Evolutionary conservation across 2,329 filamentous ascomycete species (phyloP).

Genomic region (Aureobasidium namibiae): DNA sequence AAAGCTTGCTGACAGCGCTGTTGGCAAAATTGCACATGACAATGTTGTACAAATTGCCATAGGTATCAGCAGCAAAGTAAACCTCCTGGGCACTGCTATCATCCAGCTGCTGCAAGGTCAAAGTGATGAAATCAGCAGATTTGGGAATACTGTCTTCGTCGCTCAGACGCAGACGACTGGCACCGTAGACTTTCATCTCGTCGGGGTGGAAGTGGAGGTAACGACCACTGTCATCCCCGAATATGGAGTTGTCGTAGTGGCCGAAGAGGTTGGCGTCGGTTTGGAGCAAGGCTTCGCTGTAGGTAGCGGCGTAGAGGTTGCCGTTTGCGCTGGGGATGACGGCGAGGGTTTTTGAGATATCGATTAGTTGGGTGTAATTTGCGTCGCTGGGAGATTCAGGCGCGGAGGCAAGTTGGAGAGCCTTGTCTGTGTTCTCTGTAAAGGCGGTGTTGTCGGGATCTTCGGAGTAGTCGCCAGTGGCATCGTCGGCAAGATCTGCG

Average conservation of each 20-base stretch:
- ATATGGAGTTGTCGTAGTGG: not conserved
- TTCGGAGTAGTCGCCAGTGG: not conserved
- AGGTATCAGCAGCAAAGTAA: not conserved
- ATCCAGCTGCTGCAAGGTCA: not conserved
- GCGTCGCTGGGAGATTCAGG: not conserved
- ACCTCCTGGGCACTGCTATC: not conserved
- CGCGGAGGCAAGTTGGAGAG: not conserved
- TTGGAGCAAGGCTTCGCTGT: not conserved
- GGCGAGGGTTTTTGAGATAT: not conserved
- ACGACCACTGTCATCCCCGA: not conserved
- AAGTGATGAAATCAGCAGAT: not conserved
- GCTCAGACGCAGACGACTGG: not conserved
- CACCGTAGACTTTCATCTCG: conserved; percentile 5
- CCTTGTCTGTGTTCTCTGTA: not conserved
- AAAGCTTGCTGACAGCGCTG: conserved; percentile 4
- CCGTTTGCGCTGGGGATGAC: not conserved
- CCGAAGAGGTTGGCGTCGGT: not conserved
- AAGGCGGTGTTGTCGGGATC: conserved; percentile 1
- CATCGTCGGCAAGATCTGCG: not conserved
- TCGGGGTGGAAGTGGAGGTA: not conserved
- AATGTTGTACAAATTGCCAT: not conserved
- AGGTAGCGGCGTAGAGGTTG: not conserved
- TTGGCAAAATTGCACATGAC: conserved; percentile 7
- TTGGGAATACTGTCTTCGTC: not conserved
- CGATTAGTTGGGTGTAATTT: not conserved